Percentiles rank a stretch among this genome's conserved stretches.
phyloP scores from a whole-genome alignment of 1,284 basidiomycete species.

The Fomitopsis schrenkii region DNA sequence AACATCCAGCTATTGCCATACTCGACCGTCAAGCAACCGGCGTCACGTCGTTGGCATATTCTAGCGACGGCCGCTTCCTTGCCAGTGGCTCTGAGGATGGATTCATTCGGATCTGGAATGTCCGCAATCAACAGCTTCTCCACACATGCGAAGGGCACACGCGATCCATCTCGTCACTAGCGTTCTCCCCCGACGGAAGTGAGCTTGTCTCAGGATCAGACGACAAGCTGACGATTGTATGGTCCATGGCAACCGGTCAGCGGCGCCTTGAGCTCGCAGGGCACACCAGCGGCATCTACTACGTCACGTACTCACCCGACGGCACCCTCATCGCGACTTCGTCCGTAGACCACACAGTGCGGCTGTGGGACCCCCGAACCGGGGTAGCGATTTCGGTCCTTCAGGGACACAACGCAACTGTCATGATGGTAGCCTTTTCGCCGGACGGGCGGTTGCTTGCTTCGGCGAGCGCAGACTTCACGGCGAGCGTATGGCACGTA shows the following conservation, averaged over 20 bases:
- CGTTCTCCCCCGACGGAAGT: constrained; percentile 21
- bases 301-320: constrained; percentile 20
- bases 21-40: constrained; percentile 11
- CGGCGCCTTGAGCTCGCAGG: constrained; percentile 3
- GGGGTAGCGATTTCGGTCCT: constrained; percentile 10
- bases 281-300: constrained; percentile 11
- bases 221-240: constrained; percentile 15
- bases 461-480: constrained; percentile 23
- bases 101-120: constrained; percentile 12
- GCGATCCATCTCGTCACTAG: constrained; percentile 11
- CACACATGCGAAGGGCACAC: constrained; percentile 11
- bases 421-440: constrained; percentile 22
- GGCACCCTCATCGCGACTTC: constrained; percentile 18
- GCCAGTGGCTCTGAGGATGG: constrained; percentile 16
- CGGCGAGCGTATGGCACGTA: constrained; percentile 20
- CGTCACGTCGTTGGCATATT: constrained; percentile 15
- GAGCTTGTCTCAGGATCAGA: constrained; percentile 15
- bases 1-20: not conserved
- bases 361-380: constrained; percentile 18
- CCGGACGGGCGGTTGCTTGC: constrained; percentile 18
- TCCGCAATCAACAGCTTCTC: constrained; percentile 3
- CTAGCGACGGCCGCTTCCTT: constrained; percentile 15
- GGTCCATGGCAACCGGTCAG: constrained; percentile 10
- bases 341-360: constrained; percentile 17
- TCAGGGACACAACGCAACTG: constrained; percentile 16